Evolutionary conservation across 2,329 filamentous ascomycete species (phyloP), one percentile per base, ranked within the genome.

Genomic region (Cladophialophora immunda): DNA sequence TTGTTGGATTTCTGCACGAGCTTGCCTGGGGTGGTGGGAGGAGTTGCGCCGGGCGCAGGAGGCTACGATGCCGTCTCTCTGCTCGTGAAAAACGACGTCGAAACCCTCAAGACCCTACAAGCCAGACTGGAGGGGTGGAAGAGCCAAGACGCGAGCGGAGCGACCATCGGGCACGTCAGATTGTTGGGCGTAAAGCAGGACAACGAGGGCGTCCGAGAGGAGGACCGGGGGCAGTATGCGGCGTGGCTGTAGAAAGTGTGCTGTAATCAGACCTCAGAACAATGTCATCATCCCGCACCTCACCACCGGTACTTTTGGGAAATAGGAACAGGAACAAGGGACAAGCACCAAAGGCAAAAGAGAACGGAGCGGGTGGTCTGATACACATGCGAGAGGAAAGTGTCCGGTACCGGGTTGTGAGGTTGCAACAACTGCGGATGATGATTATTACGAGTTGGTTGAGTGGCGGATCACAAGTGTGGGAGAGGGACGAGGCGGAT

Each of bases 21-120:
- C 3, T 81, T 97, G 1, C 85, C 90, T 0, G 95, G 94, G 5
- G 93, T 98, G 2, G 87, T 94, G 70, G 94, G 93, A 0, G 95
- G 94, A 0, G 93, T 98, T 0, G 95, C 97, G 0, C 95, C 95
- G 0, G 95, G 95, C 0, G 95, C 95, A 0, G 95, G 95, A 9
- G 95, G 95, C 0, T 97, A 92, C 75, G 95, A 99, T 82, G 95
- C 95, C 1, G 85, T 97, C 63, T 91, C 90, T 0, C 78, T 99
- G 67, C 78, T 99, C 66, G 87, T 97, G 70, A 85, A 86, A 73
- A 92, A 97, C 73, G 88, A 91, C 61, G 84, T 83, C 38, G 85
- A 84, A 57, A 92, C 92, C 1, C 81, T 90, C 63, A 75, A 76
- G 25, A 80, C 82, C 13, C 78, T 98, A 25, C 83, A 86, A 69